phyloP scores from a whole-genome alignment of 2,329 filamentous ascomycete species.

The Aspergillus clavatus region DNA sequence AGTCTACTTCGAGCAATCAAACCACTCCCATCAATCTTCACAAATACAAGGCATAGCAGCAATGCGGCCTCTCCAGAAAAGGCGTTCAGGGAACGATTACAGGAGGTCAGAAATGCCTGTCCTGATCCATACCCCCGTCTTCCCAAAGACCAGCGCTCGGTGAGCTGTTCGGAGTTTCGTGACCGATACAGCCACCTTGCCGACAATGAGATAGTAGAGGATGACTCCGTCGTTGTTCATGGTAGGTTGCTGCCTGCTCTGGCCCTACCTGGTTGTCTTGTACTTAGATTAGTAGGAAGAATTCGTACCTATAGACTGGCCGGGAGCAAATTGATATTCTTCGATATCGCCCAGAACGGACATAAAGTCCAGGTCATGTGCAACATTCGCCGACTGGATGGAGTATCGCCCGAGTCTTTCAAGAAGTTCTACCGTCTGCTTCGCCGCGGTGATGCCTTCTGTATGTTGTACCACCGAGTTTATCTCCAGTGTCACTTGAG shows the following conservation, averaged over 20 bases:
- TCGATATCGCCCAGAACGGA: conserved; percentile 72
- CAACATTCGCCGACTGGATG: conserved; percentile 51
- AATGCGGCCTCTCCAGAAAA: conserved; percentile 29
- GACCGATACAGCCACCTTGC: conserved; percentile 34
- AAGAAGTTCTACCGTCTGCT: conserved; percentile 62
- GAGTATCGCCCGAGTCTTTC: conserved; percentile 42
- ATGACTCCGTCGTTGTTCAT: conserved; percentile 37
- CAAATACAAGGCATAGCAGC: conserved; percentile 22
- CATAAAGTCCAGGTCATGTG: conserved; percentile 70
- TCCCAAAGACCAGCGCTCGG: conserved; percentile 23
- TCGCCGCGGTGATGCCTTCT: conserved; percentile 76
- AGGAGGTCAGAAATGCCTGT: conserved; percentile 33
- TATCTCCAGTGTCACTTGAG: conserved; percentile 5
- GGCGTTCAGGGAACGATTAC: conserved; percentile 33
- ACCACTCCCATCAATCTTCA: conserved; percentile 4
- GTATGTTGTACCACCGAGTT: conserved; percentile 48
- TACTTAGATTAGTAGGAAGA: conserved; percentile 59
- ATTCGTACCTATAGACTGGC: conserved; percentile 65
- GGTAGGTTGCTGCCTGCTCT: conserved; percentile 34
- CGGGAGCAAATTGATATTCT: conserved; percentile 75
- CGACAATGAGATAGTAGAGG: conserved; percentile 38
- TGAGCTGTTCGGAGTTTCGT: conserved; percentile 36
- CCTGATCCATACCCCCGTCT: conserved; percentile 38
- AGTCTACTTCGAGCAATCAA: conserved; percentile 7
- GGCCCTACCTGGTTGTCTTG: conserved; percentile 20